Conservation (phyloP, 768 basidiomycete species). For the Lactarius sanguifluus region DNA sequence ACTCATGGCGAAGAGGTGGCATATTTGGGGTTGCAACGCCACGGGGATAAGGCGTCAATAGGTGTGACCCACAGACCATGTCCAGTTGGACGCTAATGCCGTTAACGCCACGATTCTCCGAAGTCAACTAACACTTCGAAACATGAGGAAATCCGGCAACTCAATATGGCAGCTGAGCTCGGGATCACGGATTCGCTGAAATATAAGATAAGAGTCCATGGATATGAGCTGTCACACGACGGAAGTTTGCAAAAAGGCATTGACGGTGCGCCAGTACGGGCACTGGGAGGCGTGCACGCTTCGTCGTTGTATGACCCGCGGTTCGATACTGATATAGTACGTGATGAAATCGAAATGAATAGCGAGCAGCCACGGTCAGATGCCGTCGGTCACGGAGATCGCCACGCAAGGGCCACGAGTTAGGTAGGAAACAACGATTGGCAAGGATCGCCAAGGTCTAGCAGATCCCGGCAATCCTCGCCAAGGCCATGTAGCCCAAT, state of each 20-base stretch:
- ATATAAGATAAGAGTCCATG: not conserved
- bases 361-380: not conserved
- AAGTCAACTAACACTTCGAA: not conserved
- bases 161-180: constrained; percentile 7
- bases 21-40: constrained; percentile 19
- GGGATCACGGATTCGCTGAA: not conserved
- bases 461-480: not conserved
- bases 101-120: constrained; percentile 14
- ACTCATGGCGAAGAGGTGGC: constrained; percentile 3
- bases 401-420: not conserved
- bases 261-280: not conserved
- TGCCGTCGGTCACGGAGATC: no score
- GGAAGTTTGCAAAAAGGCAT: not conserved
- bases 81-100: constrained; percentile 4
- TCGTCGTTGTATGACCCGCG: not conserved
- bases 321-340: not conserved
- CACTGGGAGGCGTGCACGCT: not conserved
- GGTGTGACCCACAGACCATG: not conserved
- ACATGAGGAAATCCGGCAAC: constrained; percentile 1
- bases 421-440: not conserved
- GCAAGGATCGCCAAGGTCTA: not conserved
- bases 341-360: constrained; percentile 4
- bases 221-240: not conserved
- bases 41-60: constrained; percentile 7
- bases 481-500: not conserved